Evolutionary conservation across 441 rosid species (phyloP).

Genomic region (Flueggea neowawraea): DNA sequence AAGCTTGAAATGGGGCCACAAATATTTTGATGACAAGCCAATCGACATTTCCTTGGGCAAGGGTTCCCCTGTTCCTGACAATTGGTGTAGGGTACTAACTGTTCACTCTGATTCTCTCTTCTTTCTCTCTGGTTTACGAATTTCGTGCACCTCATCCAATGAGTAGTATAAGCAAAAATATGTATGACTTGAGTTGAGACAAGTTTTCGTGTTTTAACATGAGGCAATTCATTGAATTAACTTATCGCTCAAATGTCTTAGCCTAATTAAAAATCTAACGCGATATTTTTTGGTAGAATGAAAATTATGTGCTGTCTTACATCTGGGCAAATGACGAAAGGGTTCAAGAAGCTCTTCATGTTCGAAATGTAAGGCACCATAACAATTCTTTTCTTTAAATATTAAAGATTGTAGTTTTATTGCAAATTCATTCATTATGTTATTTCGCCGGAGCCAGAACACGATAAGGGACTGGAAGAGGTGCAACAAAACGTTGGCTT

Average conservation of each 20-base stretch:
- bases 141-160: too few species aligned
- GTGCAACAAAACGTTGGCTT: constrained; percentile 18
- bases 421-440: too few species aligned
- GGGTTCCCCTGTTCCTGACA: not conserved
- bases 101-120: not conserved
- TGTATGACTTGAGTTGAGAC: too few species aligned
- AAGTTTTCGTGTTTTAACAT: too few species aligned
- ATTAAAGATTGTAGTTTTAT: not conserved
- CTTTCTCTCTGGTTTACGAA: not conserved
- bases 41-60: constrained; percentile 1
- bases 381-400: not conserved
- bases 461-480: constrained; percentile 19
- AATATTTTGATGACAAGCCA: constrained; percentile 11
- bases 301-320: constrained; percentile 18
- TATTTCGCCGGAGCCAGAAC: constrained; percentile 8
- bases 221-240: too few species aligned
- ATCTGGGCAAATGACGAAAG: constrained; percentile 23
- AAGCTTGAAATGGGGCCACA: not conserved
- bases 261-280: not conserved
- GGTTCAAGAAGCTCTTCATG: constrained; percentile 18
- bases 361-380: constrained; percentile 12
- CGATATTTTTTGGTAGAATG: constrained; percentile 5
- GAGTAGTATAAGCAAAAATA: too few species aligned
- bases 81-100: constrained; percentile 25
- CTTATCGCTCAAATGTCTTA: too few species aligned